Evolutionary conservation across 139 green algal genomes (phyloP).

Genomic region (Coccomyxa sp.): DNA sequence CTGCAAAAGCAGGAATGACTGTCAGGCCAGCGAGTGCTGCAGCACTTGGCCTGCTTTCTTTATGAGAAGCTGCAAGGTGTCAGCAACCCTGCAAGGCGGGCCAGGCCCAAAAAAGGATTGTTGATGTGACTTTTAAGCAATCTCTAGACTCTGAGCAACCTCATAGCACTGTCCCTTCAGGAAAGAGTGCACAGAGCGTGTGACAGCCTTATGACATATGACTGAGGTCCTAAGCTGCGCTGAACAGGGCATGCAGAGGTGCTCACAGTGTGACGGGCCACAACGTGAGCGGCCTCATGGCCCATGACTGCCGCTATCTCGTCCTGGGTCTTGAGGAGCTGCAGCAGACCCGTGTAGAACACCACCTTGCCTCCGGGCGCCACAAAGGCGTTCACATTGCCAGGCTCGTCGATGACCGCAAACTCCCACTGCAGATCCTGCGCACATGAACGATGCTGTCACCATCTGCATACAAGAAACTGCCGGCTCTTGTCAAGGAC

Average conservation of each 20-base stretch:
- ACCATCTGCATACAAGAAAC: not conserved
- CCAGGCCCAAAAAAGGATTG: too few species aligned
- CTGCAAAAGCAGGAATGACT: conserved; percentile 8
- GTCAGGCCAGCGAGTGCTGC: not conserved
- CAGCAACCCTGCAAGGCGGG: too few species aligned
- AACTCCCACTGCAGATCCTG: conserved; percentile 78
- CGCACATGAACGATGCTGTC: not conserved
- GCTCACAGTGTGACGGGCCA: conserved; percentile 64
- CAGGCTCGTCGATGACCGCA: conserved; percentile 59
- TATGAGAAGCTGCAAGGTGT: not conserved
- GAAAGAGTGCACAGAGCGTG: too few species aligned
- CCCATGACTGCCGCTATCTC: conserved; percentile 81
- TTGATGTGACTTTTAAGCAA: too few species aligned
- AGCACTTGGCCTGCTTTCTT: not conserved
- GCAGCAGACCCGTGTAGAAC: conserved; percentile 64
- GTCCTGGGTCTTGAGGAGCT: conserved; percentile 66
- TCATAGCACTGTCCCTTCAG: too few species aligned
- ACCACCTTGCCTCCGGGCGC: conserved; percentile 88
- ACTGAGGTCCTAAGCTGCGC: too few species aligned
- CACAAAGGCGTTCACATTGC: conserved; percentile 79
- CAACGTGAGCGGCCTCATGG: conserved; percentile 79
- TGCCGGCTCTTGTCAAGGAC: not conserved
- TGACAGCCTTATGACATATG: too few species aligned
- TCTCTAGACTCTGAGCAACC: too few species aligned
- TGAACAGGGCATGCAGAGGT: too few species aligned